phyloP scores from a whole-genome alignment of 805 yeast genomes.

The Candida chauliodis region DNA sequence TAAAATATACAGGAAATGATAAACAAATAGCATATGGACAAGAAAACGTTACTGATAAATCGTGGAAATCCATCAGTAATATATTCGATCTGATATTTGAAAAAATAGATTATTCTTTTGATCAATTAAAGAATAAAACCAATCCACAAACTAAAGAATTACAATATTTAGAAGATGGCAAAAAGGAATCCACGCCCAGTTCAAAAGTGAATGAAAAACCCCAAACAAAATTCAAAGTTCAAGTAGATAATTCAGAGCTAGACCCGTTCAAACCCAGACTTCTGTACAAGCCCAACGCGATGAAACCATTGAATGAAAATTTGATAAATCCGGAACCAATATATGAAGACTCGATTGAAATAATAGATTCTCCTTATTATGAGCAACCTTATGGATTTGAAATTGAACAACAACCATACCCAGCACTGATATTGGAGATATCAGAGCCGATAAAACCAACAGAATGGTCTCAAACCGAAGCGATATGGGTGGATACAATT shows the following conservation, averaged over 20 bases:
- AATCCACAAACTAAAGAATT: conserved; percentile 13
- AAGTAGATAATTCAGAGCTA: conserved; percentile 65
- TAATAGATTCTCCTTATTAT: conserved; percentile 54
- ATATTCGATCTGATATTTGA: conserved; percentile 71
- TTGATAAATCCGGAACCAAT: conserved; percentile 26
- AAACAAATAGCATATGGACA: conserved; percentile 27
- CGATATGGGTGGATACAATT: conserved; percentile 68
- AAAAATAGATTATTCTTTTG: conserved; percentile 67
- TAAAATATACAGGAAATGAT: conserved; percentile 16
- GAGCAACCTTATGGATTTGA: conserved; percentile 80
- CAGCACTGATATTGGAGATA: conserved; percentile 44
- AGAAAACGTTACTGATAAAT: conserved; percentile 40
- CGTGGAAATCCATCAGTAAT: conserved; percentile 63
- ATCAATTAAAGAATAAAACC: conserved; percentile 43
- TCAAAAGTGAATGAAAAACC: conserved; percentile 48
- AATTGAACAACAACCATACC: conserved; percentile 67
- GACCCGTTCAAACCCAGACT: conserved; percentile 78
- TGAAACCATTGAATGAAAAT: conserved; percentile 50
- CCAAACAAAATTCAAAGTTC: conserved; percentile 53
- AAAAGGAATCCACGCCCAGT: background rate
- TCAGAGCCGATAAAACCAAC: conserved; percentile 46
- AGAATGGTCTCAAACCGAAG: conserved; percentile 63
- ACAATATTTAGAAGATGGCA: conserved; percentile 10
- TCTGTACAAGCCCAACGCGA: conserved; percentile 66
- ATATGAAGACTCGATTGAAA: conserved; percentile 23